These are phyloP conservation scores for Pholiota adiposa DNA, from an alignment of 1,284 basidiomycete species.

Conservation along the genomic window DNA sequence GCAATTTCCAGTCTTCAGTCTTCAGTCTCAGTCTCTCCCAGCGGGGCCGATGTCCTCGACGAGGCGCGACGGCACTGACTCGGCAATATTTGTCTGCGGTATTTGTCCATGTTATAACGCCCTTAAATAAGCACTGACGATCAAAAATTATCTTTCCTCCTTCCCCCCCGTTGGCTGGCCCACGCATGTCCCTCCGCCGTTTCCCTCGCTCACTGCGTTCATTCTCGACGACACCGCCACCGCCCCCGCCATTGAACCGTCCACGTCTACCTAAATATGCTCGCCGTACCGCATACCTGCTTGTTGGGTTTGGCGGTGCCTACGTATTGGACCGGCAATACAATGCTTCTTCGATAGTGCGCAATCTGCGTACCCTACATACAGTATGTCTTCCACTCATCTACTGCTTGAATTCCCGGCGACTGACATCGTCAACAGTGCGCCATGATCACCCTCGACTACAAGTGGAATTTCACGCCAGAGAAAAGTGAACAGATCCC, in stretches of 20 bases:
- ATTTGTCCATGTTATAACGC: background rate
- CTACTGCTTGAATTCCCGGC: background rate
- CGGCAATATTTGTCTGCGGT: background rate
- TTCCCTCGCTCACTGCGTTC: background rate
- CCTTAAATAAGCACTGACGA: background rate
- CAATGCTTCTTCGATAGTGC: conserved; percentile 68
- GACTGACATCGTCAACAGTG: conserved; percentile 44
- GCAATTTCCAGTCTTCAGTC: no score
- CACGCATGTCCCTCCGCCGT: conserved; percentile 1
- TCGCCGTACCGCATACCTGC: conserved; percentile 40
- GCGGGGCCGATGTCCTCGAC: no score
- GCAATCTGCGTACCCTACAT: conserved; percentile 71
- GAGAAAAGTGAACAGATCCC: conserved; percentile 72
- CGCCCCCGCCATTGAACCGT: background rate
- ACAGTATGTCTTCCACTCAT: conserved; percentile 44
- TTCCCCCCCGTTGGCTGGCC: conserved; percentile 2
- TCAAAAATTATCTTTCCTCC: background rate
- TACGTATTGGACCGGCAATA: conserved; percentile 61
- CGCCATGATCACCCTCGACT: conserved; percentile 70
- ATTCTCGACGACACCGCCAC: background rate
- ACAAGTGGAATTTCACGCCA: conserved; percentile 84
- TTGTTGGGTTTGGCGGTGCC: conserved; percentile 44
- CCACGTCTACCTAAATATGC: conserved; percentile 6
- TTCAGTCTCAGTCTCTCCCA: no score
- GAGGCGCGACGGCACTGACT: background rate